Base-by-base conservation (phyloP, 108 stramenopile genomes). In the Nitzschia palea region DNA sequence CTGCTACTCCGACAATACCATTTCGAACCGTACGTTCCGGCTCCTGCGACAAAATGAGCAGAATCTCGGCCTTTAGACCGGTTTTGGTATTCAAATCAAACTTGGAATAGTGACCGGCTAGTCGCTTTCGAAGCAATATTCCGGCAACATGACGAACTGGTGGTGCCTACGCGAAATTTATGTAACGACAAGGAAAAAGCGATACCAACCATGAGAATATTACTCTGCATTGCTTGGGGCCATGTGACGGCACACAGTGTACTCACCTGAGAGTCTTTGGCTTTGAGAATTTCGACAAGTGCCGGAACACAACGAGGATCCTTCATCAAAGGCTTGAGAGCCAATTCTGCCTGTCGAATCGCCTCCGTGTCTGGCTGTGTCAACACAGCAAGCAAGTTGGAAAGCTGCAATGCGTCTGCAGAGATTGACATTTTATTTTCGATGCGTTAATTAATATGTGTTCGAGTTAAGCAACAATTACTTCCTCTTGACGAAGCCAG, bases 71-170 rank as follows among this genome's bases (percentile, higher is more conserved):
- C 55, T 90, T 88, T 59, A 93, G 62, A 1, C 72, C 68, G 26
- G 73, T 64, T 67, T 87, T 85, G 52, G 77, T 79, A 20, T 64
- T 33, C 5, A 61, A 68, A 71, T 90, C 86, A 70, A 93, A 91
- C 33, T 80, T 84, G 28, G 70, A 56, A 62, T 92, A 94, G 67
- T 94, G 96, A 22, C 80, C 74, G 2, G 77, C 44, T 26, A 98
- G 78, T 35, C 94, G 87, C 78, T 97, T 97, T 42, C 95, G 88
- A 28, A 98, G 81, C 45, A 97, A 79, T 68, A 97, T 88, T 42
- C 89, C 95, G 36, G 90, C 87, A 18, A 97, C 88, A 72, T 97
- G 96, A 59, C 97, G 89, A 26, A 90, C 91, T 23, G 92, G 68
- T 26, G 63, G 66, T 37, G 76, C 32, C 60, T 71, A 26, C 37